Conservation (phyloP, 805 yeast genomes). For the Candida gorgasii region DNA sequence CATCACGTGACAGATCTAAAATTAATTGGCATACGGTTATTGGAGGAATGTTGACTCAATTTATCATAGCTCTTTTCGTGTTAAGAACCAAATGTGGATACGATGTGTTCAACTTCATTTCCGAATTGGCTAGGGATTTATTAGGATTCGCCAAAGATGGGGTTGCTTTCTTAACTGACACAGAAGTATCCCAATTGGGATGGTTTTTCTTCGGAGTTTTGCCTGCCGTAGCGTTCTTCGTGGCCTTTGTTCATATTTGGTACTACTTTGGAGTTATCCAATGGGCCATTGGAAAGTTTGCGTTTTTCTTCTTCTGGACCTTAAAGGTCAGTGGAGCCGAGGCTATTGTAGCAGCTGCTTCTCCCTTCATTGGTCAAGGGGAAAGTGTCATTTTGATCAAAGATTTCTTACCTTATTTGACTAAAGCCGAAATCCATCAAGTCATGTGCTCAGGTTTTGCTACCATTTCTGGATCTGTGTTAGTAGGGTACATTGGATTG, state of each 20-base stretch:
- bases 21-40: conserved; percentile 62
- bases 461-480: conserved; percentile 63
- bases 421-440: conserved; percentile 63
- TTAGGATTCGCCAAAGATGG: conserved; percentile 60
- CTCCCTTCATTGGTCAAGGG: conserved; percentile 68
- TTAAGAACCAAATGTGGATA: conserved; percentile 60
- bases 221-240: conserved; percentile 65
- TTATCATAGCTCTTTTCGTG: conserved; percentile 58
- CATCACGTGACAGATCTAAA: conserved; percentile 46
- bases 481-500: conserved; percentile 62
- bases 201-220: conserved; percentile 59
- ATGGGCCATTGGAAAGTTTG: conserved; percentile 59
- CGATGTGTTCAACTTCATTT: conserved; percentile 62
- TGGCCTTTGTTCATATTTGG: conserved; percentile 61
- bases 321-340: conserved; percentile 63
- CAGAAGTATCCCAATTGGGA: conserved; percentile 38
- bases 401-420: conserved; percentile 57
- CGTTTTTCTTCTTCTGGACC: conserved; percentile 60
- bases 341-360: conserved; percentile 64
- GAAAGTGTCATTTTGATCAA: conserved; percentile 63
- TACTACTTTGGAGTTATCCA: conserved; percentile 60
- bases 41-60: conserved; percentile 61
- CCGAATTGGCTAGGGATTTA: conserved; percentile 56
- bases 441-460: conserved; percentile 64
- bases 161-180: conserved; percentile 56